Evolutionary conservation across 345 rosid genomes (phyloP), one percentile per base, ranked within the genome.

Genomic region (Excoecaria cochinchinensis): DNA sequence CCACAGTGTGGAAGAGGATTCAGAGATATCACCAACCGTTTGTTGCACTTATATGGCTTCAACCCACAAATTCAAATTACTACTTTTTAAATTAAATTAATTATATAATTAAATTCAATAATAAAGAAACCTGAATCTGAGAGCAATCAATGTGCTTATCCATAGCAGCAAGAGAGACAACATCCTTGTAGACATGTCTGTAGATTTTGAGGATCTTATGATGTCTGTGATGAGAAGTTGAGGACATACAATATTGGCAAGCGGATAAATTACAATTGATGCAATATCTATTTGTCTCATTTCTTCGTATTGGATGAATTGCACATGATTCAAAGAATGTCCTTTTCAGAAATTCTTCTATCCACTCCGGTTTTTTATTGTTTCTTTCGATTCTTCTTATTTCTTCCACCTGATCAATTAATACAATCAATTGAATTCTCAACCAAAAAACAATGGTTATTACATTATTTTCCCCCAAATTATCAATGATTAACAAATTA

Each of bases 1-100:
- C 85, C 85, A 22, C 80, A 69, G 56, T 86, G 86, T 13, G 89
- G 89, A 1, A 86, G 81, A 55, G 89, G 89, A 76, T 62, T 82
- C 48, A 86, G 67, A 22, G 89, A 72, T 50, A 86, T 63, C 31
- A 86, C 87, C 71, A 79, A 25, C 15, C 77, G 67, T 71, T 84
- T 86, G 74, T 86, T 86, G 82, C 85, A 86, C 76, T 86, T 86
- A 22, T 84, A 84, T 58, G 84, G 85, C 85, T 86, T 71, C 63
- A 79, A 50, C 62, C 25, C 69, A 59, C 14, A 55, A 5, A 31
- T 16, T 15, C 8, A 31, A 1, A 3, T 12, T 36, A 36, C 9
- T 31, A 31, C 67, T 42, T 31, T 31, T 31, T 31, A 31, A 31
- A 31, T 31, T 31, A 31, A 31, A 31, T 31, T 31, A 31, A 31